Conservation (phyloP, 352 stramenopile species). For the Phytophthora ohioensis region DNA sequence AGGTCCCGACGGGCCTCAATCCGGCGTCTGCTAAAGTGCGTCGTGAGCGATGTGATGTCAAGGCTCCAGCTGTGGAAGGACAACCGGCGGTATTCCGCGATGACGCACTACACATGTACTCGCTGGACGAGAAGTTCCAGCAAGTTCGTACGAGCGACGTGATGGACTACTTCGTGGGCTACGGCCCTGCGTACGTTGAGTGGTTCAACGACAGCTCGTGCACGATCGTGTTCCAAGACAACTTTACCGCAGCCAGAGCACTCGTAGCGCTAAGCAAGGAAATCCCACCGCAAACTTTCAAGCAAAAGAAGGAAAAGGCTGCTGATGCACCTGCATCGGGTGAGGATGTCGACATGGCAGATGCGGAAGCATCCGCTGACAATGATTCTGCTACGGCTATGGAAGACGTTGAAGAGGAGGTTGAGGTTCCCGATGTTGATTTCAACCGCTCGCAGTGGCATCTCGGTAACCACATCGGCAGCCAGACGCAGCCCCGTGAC, state of each 20-base stretch:
- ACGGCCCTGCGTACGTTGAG: constrained; percentile 86
- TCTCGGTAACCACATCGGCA: constrained; percentile 60
- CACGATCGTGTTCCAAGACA: constrained; percentile 85
- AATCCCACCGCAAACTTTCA: constrained; percentile 59
- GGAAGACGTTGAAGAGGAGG: constrained; percentile 36
- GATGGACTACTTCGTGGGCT: constrained; percentile 80
- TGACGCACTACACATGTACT: constrained; percentile 88
- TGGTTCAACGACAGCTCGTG: constrained; percentile 90
- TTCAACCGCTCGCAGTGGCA: constrained; percentile 81
- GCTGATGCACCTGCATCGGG: constrained; percentile 4
- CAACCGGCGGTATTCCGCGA: constrained; percentile 51
- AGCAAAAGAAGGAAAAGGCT: constrained; percentile 39
- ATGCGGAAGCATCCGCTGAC: constrained; percentile 30
- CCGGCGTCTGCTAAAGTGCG: constrained; percentile 65
- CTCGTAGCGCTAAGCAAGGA: constrained; percentile 65
- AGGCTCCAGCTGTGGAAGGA: constrained; percentile 30
- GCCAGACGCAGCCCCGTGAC: constrained; percentile 51
- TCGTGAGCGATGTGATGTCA: constrained; percentile 69
- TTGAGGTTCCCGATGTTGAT: constrained; percentile 56
- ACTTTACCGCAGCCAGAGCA: constrained; percentile 70
- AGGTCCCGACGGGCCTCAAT: constrained; percentile 37
- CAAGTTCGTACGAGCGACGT: constrained; percentile 84
- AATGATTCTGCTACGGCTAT: constrained; percentile 32
- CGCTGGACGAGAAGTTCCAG: constrained; percentile 81
- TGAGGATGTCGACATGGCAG: constrained; percentile 73